phyloP scores from a whole-genome alignment of 2,329 filamentous ascomycete species.

The Chaetomiaceae sp. region DNA sequence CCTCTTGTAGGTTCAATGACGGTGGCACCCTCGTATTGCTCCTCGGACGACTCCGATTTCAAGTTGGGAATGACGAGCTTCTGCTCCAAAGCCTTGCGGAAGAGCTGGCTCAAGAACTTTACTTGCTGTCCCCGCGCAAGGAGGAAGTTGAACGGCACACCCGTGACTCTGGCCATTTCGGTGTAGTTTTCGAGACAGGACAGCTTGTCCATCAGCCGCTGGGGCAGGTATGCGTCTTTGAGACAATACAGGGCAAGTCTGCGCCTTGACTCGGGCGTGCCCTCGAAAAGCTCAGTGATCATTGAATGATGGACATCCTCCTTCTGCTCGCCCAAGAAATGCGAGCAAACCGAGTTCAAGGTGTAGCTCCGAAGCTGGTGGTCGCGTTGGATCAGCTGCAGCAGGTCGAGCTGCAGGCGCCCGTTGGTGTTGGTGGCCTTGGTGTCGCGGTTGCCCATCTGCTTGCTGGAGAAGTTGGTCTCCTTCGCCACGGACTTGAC shows the following conservation, averaged over 20 bases:
- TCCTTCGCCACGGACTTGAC: conserved; percentile 66
- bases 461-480: conserved; percentile 91
- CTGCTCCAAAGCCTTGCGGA: conserved; percentile 89
- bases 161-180: conserved; percentile 98
- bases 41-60: conserved; percentile 62
- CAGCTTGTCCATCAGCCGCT: conserved; percentile 91
- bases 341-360: conserved; percentile 88
- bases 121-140: conserved; percentile 91
- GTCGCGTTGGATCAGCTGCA: conserved; percentile 93
- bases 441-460: conserved; percentile 93
- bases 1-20: conserved; percentile 93
- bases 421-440: conserved; percentile 94
- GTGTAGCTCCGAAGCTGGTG: conserved; percentile 96
- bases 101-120: conserved; percentile 95
- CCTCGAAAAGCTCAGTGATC: conserved; percentile 98
- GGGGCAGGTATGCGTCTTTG: conserved; percentile 94
- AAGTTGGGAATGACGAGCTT: conserved; percentile 91
- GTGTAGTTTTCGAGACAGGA: conserved; percentile 99
- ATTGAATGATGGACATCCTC: conserved; percentile 98
- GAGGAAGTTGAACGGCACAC: conserved; percentile 93
- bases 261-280: conserved; percentile 84
- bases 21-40: conserved; percentile 95
- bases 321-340: conserved; percentile 95
- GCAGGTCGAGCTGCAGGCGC: conserved; percentile 80
- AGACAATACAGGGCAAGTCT: conserved; percentile 92